Conservation (phyloP, 2,329 filamentous ascomycete species). For the Ophiostoma triangulosporum region DNA sequence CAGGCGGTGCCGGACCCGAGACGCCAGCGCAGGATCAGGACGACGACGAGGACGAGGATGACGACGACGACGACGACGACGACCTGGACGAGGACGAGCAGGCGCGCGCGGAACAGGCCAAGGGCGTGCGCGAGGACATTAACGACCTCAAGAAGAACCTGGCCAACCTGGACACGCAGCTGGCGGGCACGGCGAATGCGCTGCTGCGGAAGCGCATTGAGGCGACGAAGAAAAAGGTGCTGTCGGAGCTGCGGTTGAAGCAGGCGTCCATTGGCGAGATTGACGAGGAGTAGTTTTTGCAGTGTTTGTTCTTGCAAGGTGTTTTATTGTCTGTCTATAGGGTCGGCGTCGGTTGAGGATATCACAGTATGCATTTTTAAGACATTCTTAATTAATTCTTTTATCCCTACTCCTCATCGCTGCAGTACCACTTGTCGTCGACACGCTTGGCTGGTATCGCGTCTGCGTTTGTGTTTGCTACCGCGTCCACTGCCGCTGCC, state of each 20-base stretch:
- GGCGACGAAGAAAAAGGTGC: constrained; percentile 31
- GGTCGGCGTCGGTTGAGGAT: too few species aligned
- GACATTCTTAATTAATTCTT: too few species aligned
- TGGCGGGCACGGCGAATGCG: constrained; percentile 29
- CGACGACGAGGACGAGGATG: constrained; percentile 34
- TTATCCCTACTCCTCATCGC: neutral
- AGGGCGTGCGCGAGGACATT: constrained; percentile 40
- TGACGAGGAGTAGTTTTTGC: constrained; percentile 18
- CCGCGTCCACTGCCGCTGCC: neutral
- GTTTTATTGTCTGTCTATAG: neutral
- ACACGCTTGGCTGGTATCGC: neutral
- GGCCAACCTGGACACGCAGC: constrained; percentile 29
- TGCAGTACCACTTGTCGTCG: neutral
- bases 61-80: constrained; percentile 39
- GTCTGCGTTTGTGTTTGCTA: neutral
- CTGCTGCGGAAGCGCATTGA: constrained; percentile 38
- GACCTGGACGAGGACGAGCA: constrained; percentile 41
- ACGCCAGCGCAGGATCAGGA: constrained; percentile 26
- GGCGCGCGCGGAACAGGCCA: constrained; percentile 34
- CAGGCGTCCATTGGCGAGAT: constrained; percentile 23
- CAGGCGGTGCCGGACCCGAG: constrained; percentile 24
- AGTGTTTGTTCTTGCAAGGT: neutral
- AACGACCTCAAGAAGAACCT: constrained; percentile 37
- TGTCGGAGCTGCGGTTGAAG: constrained; percentile 27
- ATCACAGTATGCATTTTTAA: too few species aligned